Evolutionary conservation across 2,329 filamentous ascomycete genomes (phyloP).

Genomic region (Xylaria arbuscula): DNA sequence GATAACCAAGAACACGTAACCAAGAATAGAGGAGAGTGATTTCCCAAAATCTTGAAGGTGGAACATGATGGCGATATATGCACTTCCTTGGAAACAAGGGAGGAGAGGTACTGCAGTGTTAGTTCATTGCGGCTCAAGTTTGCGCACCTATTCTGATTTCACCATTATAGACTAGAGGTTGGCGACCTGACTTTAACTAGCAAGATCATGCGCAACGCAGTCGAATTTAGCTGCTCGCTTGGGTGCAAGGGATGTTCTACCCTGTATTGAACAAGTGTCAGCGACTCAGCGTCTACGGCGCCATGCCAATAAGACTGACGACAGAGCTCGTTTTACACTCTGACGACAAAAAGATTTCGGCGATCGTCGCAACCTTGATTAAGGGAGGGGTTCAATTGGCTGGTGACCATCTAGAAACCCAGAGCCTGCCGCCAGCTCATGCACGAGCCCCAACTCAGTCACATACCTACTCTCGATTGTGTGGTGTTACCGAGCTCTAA

Average conservation of each 20-base stretch:
- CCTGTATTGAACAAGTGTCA: background rate
- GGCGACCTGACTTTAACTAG: background rate
- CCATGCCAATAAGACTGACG: background rate
- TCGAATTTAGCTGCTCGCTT: background rate
- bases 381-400: background rate
- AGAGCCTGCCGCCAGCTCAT: constrained; percentile 1
- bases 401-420: background rate
- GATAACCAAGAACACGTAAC: background rate
- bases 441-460: background rate
- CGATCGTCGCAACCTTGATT: background rate
- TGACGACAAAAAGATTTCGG: background rate
- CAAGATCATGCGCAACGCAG: background rate
- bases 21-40: background rate
- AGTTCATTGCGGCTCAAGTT: background rate
- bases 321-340: background rate
- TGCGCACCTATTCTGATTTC: background rate
- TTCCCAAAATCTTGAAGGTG: background rate
- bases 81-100: background rate
- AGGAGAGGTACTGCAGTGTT: background rate
- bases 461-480: background rate
- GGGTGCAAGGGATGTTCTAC: background rate
- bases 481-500: background rate
- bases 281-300: background rate
- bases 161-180: background rate
- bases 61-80: background rate